Evolutionary conservation across 1,139 yeast species (phyloP).

Genomic region (Diutina siamensis): DNA sequence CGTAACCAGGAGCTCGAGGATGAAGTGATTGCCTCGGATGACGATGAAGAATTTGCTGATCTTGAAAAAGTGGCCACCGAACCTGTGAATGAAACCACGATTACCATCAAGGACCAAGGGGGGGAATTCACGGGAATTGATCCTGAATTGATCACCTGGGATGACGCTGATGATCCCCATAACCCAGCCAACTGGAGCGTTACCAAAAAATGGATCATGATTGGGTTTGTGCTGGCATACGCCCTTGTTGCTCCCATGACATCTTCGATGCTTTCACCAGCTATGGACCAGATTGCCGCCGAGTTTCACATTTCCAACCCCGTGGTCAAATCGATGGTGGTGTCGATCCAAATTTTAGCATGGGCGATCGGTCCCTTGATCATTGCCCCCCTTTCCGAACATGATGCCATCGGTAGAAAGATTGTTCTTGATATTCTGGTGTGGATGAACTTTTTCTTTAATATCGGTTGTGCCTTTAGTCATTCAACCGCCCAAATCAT

Average conservation of each 20-base stretch:
- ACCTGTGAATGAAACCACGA: conserved; percentile 4
- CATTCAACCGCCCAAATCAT: conserved; percentile 28
- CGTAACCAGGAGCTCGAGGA: conserved; percentile 4
- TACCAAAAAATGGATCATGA: conserved; percentile 17
- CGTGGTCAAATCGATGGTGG: conserved; percentile 26
- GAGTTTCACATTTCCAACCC: conserved; percentile 24
- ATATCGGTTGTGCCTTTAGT: conserved; percentile 16
- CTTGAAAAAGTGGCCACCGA: conserved; percentile 8
- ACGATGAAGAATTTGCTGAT: conserved; percentile 8
- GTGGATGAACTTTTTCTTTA: conserved; percentile 23
- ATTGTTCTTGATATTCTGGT: conserved; percentile 26
- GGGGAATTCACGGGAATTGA: neutral
- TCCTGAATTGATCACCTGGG: conserved; percentile 5
- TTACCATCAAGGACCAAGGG: conserved; percentile 3
- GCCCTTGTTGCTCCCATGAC: conserved; percentile 37
- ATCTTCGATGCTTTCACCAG: conserved; percentile 35
- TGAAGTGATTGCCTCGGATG: neutral
- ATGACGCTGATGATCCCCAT: conserved; percentile 7
- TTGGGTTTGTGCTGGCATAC: conserved; percentile 28
- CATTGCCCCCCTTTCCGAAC: conserved; percentile 35
- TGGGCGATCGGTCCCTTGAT: conserved; percentile 38
- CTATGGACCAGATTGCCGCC: conserved; percentile 22
- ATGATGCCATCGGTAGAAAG: conserved; percentile 30
- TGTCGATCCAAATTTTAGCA: conserved; percentile 33
- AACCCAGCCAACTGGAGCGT: conserved; percentile 31